A percentile compares a stretch with the other conserved stretches of the same genome.
phyloP scores from a whole-genome alignment of 352 stramenopile genomes.

The Nothophytophthora sp. region DNA sequence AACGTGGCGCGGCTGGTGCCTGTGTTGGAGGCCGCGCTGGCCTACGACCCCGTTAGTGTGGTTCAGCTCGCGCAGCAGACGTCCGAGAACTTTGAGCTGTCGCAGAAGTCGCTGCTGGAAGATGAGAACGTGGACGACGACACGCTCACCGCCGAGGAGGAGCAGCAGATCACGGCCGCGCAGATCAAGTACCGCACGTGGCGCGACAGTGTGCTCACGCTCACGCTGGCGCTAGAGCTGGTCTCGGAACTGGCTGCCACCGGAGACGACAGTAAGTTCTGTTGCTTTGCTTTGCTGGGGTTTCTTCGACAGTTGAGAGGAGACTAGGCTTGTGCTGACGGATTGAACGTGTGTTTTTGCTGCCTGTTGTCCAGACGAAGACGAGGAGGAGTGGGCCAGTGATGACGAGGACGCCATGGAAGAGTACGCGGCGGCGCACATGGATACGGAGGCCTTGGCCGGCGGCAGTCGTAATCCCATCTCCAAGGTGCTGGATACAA shows the following conservation, averaged over 20 bases:
- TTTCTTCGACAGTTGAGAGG: background rate
- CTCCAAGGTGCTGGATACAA: slow-evolving; percentile 41
- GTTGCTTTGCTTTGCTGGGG: too few species aligned
- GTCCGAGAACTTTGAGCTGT: slow-evolving; percentile 56
- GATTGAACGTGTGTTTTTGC: background rate
- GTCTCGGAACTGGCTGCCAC: slow-evolving; percentile 62
- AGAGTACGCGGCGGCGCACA: slow-evolving; percentile 66
- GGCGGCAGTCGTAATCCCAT: slow-evolving; percentile 18
- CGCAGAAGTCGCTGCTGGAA: slow-evolving; percentile 60
- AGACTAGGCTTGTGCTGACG: too few species aligned
- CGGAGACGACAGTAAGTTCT: slow-evolving; percentile 46
- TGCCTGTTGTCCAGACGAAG: slow-evolving; percentile 40
- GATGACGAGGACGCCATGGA: slow-evolving; percentile 91
- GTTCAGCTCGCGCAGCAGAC: slow-evolving; percentile 73
- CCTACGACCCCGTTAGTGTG: slow-evolving; percentile 80
- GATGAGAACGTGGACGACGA: slow-evolving; percentile 73
- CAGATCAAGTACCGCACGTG: slow-evolving; percentile 72
- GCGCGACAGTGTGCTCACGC: slow-evolving; percentile 80
- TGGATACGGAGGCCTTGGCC: slow-evolving; percentile 38
- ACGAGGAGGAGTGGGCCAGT: slow-evolving; percentile 86
- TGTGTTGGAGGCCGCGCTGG: slow-evolving; percentile 66
- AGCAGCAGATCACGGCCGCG: slow-evolving; percentile 61
- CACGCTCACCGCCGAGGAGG: slow-evolving; percentile 53
- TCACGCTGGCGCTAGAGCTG: slow-evolving; percentile 79
- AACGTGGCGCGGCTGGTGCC: slow-evolving; percentile 73